Evolutionary conservation across 192 early-diverging fungal genomes (phyloP), one percentile per base, ranked within the genome.

Genomic region (Coemansia sp.): DNA sequence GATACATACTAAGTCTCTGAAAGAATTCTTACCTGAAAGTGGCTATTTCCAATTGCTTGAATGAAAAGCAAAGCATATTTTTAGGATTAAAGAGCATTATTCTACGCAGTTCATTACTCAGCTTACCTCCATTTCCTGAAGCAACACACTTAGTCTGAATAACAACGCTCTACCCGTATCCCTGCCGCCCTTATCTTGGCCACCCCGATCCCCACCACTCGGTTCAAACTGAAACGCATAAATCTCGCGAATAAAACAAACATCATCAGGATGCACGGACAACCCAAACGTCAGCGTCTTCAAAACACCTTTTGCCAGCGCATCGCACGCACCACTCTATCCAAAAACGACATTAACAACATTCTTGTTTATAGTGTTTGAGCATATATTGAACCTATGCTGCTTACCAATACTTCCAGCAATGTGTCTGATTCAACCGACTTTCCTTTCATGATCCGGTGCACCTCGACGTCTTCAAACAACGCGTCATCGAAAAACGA

Each of bases 71-170:
- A 43, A 43, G 16, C 41, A 43, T n/a, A 43, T 3, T 4, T 43
- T 12, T 43, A 43, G 41, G 3, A 0, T 43, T 43, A n/a, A 4
- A 43, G 41, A n/a, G 12, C 12, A 52, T 20, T 10, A 24, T 52
- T 52, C 24, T 49, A 16, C 4, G 20, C 20, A 56, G 16, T 57
- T 29, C 29, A 43, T 43, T 43, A 10, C 24, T 12, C 14, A 23
- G 8, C 65, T 38, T 27, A 64, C 74, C 71, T 78, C 76, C 76
- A 78, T 78, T 58, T 65, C 45, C 53, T 59, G 57, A 11, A 78
- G 27, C 19, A 78, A 20, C 2, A 59, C 50, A n/a, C 59, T 51
- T 10, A 78, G 57, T 22, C 76, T 39, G 14, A 57, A 50, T 2
- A 78, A 45, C 27, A 54, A 16, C 12, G 53, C 53, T 26, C 27